Evolutionary conservation across 2,329 filamentous ascomycete species (phyloP).

Genomic region (Blumeriella jaapii): DNA sequence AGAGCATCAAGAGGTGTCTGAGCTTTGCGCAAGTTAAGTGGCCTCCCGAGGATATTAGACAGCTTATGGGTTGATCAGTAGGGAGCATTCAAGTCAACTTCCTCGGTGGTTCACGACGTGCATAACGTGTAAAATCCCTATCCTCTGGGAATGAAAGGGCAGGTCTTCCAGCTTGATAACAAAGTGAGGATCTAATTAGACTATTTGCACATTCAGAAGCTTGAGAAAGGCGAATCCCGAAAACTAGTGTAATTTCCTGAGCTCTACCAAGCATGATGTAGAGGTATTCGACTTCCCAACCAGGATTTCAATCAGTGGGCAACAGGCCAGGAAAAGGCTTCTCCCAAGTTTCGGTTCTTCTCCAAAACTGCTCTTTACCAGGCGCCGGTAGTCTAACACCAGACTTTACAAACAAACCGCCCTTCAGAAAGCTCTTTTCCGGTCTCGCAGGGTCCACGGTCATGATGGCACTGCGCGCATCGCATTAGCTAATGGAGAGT

Average conservation of each 20-base stretch:
- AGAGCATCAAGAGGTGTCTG: slow-evolving; percentile 94
- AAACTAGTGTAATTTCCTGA: no score
- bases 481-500: background rate
- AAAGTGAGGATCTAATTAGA: no score
- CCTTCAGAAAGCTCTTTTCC: slow-evolving; percentile 6
- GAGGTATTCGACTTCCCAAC: background rate
- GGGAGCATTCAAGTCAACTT: background rate
- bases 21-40: slow-evolving; percentile 95
- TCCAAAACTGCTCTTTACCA: slow-evolving; percentile 8
- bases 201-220: no score
- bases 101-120: no score
- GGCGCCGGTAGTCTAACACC: slow-evolving; percentile 7
- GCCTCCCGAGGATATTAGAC: slow-evolving; percentile 84
- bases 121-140: no score
- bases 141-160: no score
- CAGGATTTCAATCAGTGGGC: slow-evolving; percentile 2
- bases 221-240: no score
- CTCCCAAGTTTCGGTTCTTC: slow-evolving; percentile 8
- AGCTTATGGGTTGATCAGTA: slow-evolving; percentile 67
- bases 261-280: no score
- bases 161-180: no score
- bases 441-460: slow-evolving; percentile 4
- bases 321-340: slow-evolving; percentile 1
- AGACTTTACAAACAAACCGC: slow-evolving; percentile 9
- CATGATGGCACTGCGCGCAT: slow-evolving; percentile 8